These are phyloP conservation scores for Lagerstroemia speciosa DNA, from an alignment of 345 rosid species.

Conservation along the genomic window DNA sequence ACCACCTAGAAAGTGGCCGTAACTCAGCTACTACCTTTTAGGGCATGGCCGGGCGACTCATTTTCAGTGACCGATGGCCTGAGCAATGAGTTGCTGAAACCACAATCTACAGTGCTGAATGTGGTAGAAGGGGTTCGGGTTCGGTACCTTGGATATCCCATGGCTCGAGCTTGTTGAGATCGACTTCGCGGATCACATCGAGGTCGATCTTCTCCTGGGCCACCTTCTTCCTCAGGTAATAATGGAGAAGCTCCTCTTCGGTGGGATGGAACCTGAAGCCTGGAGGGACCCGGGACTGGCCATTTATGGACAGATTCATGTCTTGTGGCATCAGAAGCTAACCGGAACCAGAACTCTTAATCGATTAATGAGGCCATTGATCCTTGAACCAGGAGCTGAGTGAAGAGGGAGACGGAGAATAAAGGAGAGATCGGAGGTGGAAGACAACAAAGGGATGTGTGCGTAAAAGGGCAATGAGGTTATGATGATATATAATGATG, in stretches of 20 bases:
- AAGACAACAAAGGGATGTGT: too few species aligned
- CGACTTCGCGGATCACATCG: constrained; percentile 18
- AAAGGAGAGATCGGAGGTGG: background rate
- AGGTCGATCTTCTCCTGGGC: constrained; percentile 79
- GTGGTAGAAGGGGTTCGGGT: too few species aligned
- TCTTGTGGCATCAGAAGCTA: constrained; percentile 27
- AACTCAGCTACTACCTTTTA: too few species aligned
- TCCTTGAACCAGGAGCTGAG: background rate
- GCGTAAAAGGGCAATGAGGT: background rate
- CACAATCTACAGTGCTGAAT: too few species aligned
- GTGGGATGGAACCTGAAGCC: constrained; percentile 99
- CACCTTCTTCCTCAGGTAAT: constrained; percentile 87
- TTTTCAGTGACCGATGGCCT: too few species aligned
- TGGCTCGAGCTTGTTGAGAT: constrained; percentile 98
- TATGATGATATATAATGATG: background rate
- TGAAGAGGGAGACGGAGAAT: background rate
- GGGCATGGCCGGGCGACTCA: too few species aligned
- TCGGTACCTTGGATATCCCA: constrained; percentile 93
- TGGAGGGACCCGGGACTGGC: constrained; percentile 93
- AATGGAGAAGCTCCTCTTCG: constrained; percentile 92
- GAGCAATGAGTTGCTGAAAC: too few species aligned
- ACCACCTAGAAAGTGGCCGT: too few species aligned
- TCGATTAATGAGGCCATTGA: background rate
- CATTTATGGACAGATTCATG: constrained; percentile 83
- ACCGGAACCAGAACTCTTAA: background rate